A percentile compares a stretch with the other conserved stretches of the same genome.
Evolutionary conservation across 108 stramenopile species (phyloP).

Genomic region (Conticribra weissflogii): DNA sequence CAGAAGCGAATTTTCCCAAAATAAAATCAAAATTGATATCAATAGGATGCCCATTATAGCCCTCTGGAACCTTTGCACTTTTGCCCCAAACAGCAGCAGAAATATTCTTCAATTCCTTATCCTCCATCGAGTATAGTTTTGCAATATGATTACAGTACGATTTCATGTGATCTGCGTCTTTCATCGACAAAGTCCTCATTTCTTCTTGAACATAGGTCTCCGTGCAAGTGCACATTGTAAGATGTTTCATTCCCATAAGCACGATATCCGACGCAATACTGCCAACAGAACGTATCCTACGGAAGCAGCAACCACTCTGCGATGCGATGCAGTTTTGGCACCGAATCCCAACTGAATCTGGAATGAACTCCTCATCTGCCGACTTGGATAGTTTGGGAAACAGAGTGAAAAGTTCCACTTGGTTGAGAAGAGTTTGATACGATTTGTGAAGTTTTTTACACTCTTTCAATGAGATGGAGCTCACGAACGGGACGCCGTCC

Average conservation of each 20-base stretch:
- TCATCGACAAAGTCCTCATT: neutral
- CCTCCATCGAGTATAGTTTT: neutral
- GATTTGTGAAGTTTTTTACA: slow-evolving; percentile 14
- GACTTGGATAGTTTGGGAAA: slow-evolving; percentile 18
- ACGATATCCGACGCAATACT: slow-evolving; percentile 12
- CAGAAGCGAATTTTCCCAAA: neutral
- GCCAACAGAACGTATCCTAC: slow-evolving; percentile 13
- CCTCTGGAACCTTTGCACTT: neutral
- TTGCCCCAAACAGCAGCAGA: neutral
- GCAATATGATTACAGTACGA: neutral
- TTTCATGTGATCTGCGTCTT: neutral
- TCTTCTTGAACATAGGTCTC: slow-evolving; percentile 3
- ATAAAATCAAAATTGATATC: neutral
- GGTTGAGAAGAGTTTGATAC: slow-evolving; percentile 8
- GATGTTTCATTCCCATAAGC: slow-evolving; percentile 21
- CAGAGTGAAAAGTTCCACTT: slow-evolving; percentile 24
- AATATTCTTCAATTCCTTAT: neutral
- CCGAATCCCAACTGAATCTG: slow-evolving; percentile 18
- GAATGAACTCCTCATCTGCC: neutral
- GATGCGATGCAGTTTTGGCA: slow-evolving; percentile 28
- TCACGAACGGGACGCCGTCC: slow-evolving; percentile 26
- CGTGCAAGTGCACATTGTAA: slow-evolving; percentile 2
- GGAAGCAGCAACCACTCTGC: slow-evolving; percentile 24
- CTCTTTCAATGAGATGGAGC: slow-evolving; percentile 11
- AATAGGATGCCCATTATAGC: neutral